Evolutionary conservation across 2,329 filamentous ascomycete genomes (phyloP), one percentile per base, ranked within the genome.

Genomic region (Colletotrichum sansevieriae): DNA sequence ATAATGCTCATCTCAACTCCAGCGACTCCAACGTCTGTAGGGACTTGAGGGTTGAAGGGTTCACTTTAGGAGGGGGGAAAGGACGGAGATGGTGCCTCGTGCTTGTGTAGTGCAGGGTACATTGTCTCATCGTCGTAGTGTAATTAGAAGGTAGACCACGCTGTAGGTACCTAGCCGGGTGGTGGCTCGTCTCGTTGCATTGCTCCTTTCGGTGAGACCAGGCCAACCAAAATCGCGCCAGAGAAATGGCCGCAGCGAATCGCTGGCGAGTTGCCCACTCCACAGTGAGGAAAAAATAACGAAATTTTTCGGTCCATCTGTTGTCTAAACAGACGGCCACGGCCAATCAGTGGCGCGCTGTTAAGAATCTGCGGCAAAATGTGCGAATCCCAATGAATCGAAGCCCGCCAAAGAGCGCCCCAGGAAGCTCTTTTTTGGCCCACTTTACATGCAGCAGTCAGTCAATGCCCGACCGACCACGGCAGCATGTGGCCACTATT

Each of bases 361-460:
- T 54, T 22, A 54, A 57, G 47, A 51, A 60, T 44, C 44, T 55
- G 33, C n/a, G 51, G 51, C 51, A 55, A 33, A 33, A 51, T 29
- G 47, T 52, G 49, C 33, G 29, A 58, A 60, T 60, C 33, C 57
- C 29, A 20, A 57, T 44, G 54, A 57, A 43, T 39, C 3, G 37
- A 39, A 39, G 18, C 49, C 49, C 51, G 20, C 44, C 57, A 60
- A 49, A 51, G 44, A 44, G 57, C 57, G 57, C 35, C 20, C n/a
- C 35, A 11, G 9, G 44, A 37, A 12, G 5, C 59, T 37, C 37
- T 37, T 43, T 22, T 18, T 4, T 29, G 59, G 46, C 33, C 59
- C 59, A 62, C 59, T 54, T 62, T 43, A 52, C 41, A 44, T 62
- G 59, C 59, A 33, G 47, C 59, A 44, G 18, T 18, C 46, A 52